Percentiles rank a stretch among this genome's conserved stretches.
Evolutionary conservation across 2,329 filamentous ascomycete species (phyloP).

Genomic region (Monilinia laxa): DNA sequence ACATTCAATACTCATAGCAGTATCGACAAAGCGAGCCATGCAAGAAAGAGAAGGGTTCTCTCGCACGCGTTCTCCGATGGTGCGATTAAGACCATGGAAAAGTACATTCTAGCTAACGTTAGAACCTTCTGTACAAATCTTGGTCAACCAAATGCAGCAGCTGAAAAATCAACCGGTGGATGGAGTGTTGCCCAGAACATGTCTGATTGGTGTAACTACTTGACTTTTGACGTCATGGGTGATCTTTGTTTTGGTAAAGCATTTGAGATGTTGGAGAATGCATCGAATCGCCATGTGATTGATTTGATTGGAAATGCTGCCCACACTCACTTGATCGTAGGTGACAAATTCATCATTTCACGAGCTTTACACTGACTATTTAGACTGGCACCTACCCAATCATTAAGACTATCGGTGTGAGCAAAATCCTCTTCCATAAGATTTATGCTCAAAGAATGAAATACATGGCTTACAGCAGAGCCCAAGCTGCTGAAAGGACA

Average conservation of each 20-base stretch:
- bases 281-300: conserved; percentile 64
- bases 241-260: conserved; percentile 52
- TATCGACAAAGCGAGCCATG: conserved; percentile 67
- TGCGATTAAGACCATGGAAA: conserved; percentile 39
- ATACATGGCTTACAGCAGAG: conserved; percentile 70
- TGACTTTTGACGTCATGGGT: conserved; percentile 53
- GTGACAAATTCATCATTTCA: neutral
- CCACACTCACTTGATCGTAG: conserved; percentile 65
- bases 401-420: conserved; percentile 63
- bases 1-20: conserved; percentile 71
- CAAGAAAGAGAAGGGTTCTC: conserved; percentile 62
- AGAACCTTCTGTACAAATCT: conserved; percentile 63
- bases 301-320: conserved; percentile 66
- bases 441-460: conserved; percentile 65
- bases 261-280: conserved; percentile 49
- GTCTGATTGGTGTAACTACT: conserved; percentile 46
- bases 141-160: conserved; percentile 33
- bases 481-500: conserved; percentile 65
- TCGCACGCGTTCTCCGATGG: conserved; percentile 61
- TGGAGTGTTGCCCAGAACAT: conserved; percentile 62
- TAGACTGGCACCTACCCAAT: conserved; percentile 64
- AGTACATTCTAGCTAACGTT: conserved; percentile 37
- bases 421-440: conserved; percentile 65
- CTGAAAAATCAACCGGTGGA: conserved; percentile 42
- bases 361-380: conserved; percentile 8